A percentile compares a stretch with the other conserved stretches of the same genome.
phyloP scores from a whole-genome alignment of 371 early-diverging fungal species.

The Actinomucor elegans region DNA sequence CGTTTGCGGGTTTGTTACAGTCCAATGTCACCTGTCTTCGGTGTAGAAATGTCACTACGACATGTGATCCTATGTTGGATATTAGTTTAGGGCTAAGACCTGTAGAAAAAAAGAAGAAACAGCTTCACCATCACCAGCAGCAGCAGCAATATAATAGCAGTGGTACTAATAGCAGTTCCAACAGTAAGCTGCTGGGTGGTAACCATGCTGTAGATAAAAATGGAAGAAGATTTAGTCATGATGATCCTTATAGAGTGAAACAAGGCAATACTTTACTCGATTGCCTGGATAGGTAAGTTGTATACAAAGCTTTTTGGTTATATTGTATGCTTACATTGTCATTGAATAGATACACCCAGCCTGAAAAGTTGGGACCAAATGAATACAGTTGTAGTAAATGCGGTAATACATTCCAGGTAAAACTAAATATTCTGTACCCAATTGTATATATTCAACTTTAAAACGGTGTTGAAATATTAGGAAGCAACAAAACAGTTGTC shows the following conservation, averaged over 20 bases:
- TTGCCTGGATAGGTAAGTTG: constrained; percentile 64
- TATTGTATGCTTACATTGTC: too few relatives aligned
- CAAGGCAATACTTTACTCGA: constrained; percentile 49
- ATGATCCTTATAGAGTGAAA: constrained; percentile 8
- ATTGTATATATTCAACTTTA: too few relatives aligned
- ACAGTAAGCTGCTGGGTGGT: constrained; percentile 2
- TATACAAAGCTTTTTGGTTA: too few relatives aligned
- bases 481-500: constrained; percentile 88
- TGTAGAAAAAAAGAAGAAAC: constrained; percentile 40
- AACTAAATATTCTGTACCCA: background rate
- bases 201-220: constrained; percentile 3
- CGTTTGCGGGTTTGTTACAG: constrained; percentile 88
- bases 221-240: constrained; percentile 16
- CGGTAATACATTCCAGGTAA: constrained; percentile 56
- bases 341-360: constrained; percentile 70
- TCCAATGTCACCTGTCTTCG: constrained; percentile 85
- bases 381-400: constrained; percentile 79
- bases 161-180: background rate
- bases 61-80: constrained; percentile 90
- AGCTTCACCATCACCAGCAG: background rate
- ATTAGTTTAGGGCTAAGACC: constrained; percentile 82
- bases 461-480: constrained; percentile 1
- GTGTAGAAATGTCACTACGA: constrained; percentile 80
- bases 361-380: constrained; percentile 68
- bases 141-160: background rate